Evolutionary conservation across 1,284 basidiomycete genomes (phyloP).

Genomic region (Malassezia brasiliensis): DNA sequence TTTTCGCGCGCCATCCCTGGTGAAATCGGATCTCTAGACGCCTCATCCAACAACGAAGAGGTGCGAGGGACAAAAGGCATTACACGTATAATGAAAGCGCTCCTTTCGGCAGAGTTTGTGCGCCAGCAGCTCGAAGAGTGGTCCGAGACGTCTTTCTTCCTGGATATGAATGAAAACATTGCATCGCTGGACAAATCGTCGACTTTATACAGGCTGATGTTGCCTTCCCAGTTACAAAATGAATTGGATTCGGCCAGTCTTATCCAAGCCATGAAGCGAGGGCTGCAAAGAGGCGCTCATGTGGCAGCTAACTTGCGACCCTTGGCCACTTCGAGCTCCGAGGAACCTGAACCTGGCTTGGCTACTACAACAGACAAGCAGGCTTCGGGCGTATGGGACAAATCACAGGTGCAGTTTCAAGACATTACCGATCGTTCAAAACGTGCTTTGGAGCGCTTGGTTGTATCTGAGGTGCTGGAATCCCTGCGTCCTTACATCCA

Average conservation of each 20-base stretch:
- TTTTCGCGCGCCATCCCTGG: conserved; percentile 85
- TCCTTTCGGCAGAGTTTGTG: conserved; percentile 29
- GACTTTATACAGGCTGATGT: conserved; percentile 6
- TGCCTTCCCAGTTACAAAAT: neutral
- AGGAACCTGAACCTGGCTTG: neutral
- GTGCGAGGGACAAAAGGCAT: conserved; percentile 40
- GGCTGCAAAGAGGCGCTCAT: conserved; percentile 27
- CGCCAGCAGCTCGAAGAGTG: conserved; percentile 28
- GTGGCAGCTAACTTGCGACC: conserved; percentile 11
- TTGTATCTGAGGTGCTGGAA: conserved; percentile 33
- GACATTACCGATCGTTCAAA: conserved; percentile 22
- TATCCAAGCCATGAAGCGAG: conserved; percentile 16
- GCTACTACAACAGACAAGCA: neutral
- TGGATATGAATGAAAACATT: conserved; percentile 28
- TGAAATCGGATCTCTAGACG: conserved; percentile 44
- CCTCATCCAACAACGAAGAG: conserved; percentile 24
- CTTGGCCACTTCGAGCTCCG: neutral
- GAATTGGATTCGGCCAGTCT: conserved; percentile 33
- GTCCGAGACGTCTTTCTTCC: conserved; percentile 28
- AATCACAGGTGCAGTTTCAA: conserved; percentile 22
- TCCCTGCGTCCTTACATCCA: conserved; percentile 23
- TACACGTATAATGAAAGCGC: conserved; percentile 35
- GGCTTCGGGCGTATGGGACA: conserved; percentile 32
- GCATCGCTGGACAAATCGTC: neutral
- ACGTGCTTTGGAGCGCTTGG: conserved; percentile 24